phyloP scores from a whole-genome alignment of 177 flowering plant species.

The Vitis hybrid region DNA sequence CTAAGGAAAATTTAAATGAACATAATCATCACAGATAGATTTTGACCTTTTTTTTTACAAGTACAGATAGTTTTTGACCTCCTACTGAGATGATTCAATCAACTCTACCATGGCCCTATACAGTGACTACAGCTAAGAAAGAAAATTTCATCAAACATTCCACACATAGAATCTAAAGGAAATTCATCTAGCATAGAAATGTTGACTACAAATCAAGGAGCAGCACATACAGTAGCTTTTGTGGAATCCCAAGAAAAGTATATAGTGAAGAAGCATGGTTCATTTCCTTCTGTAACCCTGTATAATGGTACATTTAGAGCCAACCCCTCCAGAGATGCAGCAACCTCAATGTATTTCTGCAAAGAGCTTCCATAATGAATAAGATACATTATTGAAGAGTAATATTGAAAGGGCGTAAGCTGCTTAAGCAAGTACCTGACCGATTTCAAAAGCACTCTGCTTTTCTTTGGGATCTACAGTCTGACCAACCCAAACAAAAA shows the following conservation, averaged over 20 bases:
- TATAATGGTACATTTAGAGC: slow-evolving; percentile 76
- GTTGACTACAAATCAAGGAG: slow-evolving; percentile 1
- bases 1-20: no score
- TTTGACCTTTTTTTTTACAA: no score
- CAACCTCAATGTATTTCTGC: slow-evolving; percentile 85
- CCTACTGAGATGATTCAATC: no score
- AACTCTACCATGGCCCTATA: no score
- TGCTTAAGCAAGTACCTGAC: slow-evolving; percentile 51
- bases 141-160: no score
- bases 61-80: no score
- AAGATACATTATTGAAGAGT: slow-evolving; percentile 8
- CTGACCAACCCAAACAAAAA: slow-evolving; percentile 97
- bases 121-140: no score
- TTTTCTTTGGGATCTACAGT: slow-evolving; percentile 83
- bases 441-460: slow-evolving; percentile 87
- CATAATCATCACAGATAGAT: no score
- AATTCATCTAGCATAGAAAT: background rate
- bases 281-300: slow-evolving; percentile 96
- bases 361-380: slow-evolving; percentile 11
- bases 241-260: slow-evolving; percentile 90
- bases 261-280: slow-evolving; percentile 93
- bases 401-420: background rate
- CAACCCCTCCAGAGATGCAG: slow-evolving; percentile 74
- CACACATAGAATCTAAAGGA: background rate
- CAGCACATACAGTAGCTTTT: slow-evolving; percentile 75